Base-by-base conservation (phyloP, 495 filamentous ascomycete genomes). In the Penicillium canescens region DNA sequence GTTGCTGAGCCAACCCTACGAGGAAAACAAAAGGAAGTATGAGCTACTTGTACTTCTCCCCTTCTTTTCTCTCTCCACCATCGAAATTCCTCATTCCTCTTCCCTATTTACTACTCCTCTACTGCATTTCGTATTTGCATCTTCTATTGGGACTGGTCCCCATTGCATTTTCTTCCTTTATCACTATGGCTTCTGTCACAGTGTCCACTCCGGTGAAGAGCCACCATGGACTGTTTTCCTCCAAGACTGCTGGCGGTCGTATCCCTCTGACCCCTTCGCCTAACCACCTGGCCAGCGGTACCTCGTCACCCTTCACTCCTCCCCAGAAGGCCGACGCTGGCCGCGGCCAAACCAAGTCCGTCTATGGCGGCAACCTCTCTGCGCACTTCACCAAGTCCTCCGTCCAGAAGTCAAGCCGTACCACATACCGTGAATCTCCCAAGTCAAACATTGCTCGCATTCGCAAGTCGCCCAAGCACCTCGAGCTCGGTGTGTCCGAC, bases 191-290 rank as follows among this genome's bases (percentile, higher is more conserved):
- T 70, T 89, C 90, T 66, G 82, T 85, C 72, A 81, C 88, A 63
- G 87, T 97, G 68, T 88, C 89, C 50, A 98, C 94, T 51, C 94
- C 94, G 37, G 78, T 93, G 68, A 96, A 95, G 82, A 92, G 87
- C 80, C 93, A 96, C 72, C 83, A 88, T 72, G 90, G 90, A 48
- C 81, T 96, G 63, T 97, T 98, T 78, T 93, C 90, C 52, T 84
- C 88, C 58, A 91, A 90, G 70, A 93, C 91, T 63, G 94, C 91
- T 62, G 93, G 92, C 68, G 91, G 92, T 64, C 90, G 95, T 45
- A 91, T 96, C 82, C 92, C 93, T 56, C 75, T 97, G 61, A 96
- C 94, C 1, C 95, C 94, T 11, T 97, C 94, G 3, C 95, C 94
- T 38, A 85, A 87, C 46, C 78, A 77, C 34, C 75, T 77, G 16